A percentile compares a stretch with the other conserved stretches of the same genome.
Evolutionary conservation across 139 green algal species (phyloP).

Genomic region (Eudorina sp.): DNA sequence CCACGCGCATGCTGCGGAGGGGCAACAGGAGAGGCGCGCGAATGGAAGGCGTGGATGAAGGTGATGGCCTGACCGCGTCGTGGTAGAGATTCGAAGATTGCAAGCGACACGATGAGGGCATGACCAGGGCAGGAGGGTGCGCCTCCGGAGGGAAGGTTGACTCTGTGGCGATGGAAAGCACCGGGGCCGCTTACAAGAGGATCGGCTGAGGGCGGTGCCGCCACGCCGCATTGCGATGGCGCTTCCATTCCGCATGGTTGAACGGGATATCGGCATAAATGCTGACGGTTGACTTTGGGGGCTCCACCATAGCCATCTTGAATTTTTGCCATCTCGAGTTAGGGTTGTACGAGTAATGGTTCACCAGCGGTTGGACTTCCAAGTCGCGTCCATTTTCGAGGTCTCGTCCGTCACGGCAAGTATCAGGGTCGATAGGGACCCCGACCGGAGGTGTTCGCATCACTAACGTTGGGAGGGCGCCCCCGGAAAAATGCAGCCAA

Average conservation of each 20-base stretch:
- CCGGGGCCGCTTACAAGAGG: conserved; percentile 34
- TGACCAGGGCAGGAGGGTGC: not conserved
- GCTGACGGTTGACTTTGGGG: conserved; percentile 10
- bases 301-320: conserved; percentile 16
- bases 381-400: conserved; percentile 24
- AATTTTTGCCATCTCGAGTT: conserved; percentile 22
- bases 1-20: conserved; percentile 31
- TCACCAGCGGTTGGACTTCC: not conserved
- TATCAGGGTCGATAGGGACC: not conserved
- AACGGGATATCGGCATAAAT: conserved; percentile 44
- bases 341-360: conserved; percentile 27
- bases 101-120: no score
- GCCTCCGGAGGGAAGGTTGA: no score
- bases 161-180: no score
- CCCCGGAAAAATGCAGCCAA: no score
- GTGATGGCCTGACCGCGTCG: no score
- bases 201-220: conserved; percentile 18
- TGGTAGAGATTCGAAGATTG: no score
- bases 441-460: no score
- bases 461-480: no score
- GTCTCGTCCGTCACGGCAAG: conserved; percentile 15
- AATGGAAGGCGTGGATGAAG: no score
- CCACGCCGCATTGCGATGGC: conserved; percentile 38
- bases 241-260: conserved; percentile 47
- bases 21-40: not conserved